Evolutionary conservation across 805 yeast genomes (phyloP).

Genomic region (Suhomyces prunicola): DNA sequence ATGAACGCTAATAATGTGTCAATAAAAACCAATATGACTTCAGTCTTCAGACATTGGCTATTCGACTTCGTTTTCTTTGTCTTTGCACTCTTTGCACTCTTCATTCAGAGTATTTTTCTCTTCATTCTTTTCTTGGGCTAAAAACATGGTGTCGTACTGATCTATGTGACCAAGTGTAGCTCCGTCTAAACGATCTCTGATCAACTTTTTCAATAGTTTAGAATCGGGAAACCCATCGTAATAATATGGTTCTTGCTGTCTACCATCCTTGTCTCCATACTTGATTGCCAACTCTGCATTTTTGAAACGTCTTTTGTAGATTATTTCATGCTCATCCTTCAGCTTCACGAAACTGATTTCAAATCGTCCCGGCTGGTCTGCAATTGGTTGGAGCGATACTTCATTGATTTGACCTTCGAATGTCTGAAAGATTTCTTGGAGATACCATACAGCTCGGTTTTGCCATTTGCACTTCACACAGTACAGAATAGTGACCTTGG

Average conservation of each 20-base stretch:
- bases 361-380: conserved; percentile 23
- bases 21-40: too few species aligned
- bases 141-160: conserved; percentile 3
- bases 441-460: conserved; percentile 82
- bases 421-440: conserved; percentile 82
- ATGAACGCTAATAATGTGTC: neutral
- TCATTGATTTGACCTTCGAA: conserved; percentile 56
- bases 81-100: neutral
- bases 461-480: conserved; percentile 90
- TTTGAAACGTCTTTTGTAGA: conserved; percentile 57
- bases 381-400: conserved; percentile 21
- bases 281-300: conserved; percentile 22
- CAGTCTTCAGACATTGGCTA: neutral
- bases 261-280: conserved; percentile 13
- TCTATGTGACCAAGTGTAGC: conserved; percentile 66
- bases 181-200: conserved; percentile 60
- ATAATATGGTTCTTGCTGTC: conserved; percentile 26
- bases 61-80: neutral
- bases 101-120: neutral
- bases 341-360: conserved; percentile 5
- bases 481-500: conserved; percentile 65
- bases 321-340: conserved; percentile 15
- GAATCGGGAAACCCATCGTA: conserved; percentile 86
- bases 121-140: neutral
- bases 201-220: conserved; percentile 66